Conservation (phyloP, 208 protist species). For the Crithidia sp. region DNA sequence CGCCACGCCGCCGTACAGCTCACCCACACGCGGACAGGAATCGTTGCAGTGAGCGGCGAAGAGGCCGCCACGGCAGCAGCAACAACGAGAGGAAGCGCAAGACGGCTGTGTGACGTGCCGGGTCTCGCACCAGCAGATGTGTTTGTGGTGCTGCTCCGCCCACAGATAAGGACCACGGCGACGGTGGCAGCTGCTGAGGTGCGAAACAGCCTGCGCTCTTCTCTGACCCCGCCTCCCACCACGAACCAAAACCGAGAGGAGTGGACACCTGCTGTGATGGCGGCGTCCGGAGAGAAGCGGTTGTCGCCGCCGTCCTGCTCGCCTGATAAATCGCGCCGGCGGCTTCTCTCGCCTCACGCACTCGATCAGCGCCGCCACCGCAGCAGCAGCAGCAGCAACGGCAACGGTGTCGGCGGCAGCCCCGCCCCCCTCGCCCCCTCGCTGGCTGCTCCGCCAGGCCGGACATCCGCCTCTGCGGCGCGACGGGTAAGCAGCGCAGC, state of each 20-base stretch:
- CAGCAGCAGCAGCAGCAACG: background rate
- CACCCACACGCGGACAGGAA: conserved; percentile 4
- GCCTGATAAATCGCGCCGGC: no score
- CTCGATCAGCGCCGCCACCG: background rate
- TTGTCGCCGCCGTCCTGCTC: no score
- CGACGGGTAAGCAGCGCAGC: background rate
- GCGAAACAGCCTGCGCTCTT: no score
- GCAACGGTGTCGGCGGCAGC: no score
- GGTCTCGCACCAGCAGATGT: background rate
- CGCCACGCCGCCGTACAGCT: conserved; percentile 7
- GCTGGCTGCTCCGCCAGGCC: background rate
- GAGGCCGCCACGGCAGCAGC: background rate
- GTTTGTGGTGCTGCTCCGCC: background rate
- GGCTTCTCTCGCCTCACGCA: no score
- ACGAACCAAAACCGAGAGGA: no score
- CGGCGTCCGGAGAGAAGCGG: no score
- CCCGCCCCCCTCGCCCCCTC: background rate
- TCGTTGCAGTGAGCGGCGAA: background rate
- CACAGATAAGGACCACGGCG: no score
- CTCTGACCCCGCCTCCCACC: no score
- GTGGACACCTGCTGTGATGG: no score
- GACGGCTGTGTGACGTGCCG: conserved; percentile 13
- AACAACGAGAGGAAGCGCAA: background rate
- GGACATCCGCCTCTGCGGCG: background rate
- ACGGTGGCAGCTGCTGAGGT: no score